Evolutionary conservation across 345 rosid species (phyloP).

Genomic region (Syzygium aromaticum): DNA sequence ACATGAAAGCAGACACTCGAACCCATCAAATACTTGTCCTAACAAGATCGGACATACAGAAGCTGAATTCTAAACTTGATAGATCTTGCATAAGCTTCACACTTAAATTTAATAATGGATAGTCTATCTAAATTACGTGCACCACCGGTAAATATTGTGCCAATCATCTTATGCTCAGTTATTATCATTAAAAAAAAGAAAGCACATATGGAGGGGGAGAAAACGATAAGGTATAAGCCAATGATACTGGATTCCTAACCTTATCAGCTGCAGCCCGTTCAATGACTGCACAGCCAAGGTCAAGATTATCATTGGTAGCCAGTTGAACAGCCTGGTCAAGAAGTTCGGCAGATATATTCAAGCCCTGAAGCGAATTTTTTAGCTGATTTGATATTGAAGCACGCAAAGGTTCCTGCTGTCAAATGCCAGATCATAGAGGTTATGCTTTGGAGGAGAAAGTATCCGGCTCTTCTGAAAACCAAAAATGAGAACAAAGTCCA

Average conservation of each 20-base stretch:
- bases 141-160: background rate
- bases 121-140: background rate
- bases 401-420: slow-evolving; percentile 82
- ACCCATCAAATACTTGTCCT: background rate
- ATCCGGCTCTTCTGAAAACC: background rate
- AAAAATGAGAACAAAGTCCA: background rate
- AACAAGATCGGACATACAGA: background rate
- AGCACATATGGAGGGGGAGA: background rate
- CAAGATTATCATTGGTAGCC: slow-evolving; percentile 97
- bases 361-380: slow-evolving; percentile 69
- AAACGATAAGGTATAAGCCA: background rate
- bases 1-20: background rate
- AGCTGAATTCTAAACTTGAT: background rate
- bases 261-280: slow-evolving; percentile 97
- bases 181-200: background rate
- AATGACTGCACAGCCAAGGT: slow-evolving; percentile 97
- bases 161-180: background rate
- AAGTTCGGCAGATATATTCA: slow-evolving; percentile 48
- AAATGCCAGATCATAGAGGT: background rate
- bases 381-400: slow-evolving; percentile 79
- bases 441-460: background rate
- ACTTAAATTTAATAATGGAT: background rate
- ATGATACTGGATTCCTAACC: slow-evolving; percentile 25
- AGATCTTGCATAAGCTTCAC: background rate
- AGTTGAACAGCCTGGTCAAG: slow-evolving; percentile 93